Evolutionary conservation across 345 rosid species (phyloP).

Genomic region (Litchi chinensis): DNA sequence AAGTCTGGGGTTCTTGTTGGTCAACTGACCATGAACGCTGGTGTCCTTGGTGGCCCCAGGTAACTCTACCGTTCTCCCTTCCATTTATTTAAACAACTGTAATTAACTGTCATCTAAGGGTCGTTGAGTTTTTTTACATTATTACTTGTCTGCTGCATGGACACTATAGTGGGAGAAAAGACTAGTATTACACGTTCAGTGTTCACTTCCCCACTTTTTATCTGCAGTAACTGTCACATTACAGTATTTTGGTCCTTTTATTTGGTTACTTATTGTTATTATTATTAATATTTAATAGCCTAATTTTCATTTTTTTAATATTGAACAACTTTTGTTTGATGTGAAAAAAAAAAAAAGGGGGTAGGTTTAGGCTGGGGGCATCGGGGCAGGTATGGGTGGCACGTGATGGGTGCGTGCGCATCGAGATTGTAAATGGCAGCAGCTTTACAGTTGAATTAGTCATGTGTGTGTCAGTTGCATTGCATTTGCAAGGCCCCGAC

Average conservation of each 20-base stretch:
- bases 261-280: no score
- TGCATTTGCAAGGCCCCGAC: conserved; percentile 4
- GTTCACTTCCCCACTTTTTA: background rate
- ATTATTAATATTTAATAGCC: no score
- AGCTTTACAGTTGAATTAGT: conserved; percentile 26
- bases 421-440: conserved; percentile 28
- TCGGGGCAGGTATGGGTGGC: conserved; percentile 19
- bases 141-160: no score
- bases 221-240: no score
- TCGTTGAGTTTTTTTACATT: background rate
- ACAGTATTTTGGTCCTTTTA: no score
- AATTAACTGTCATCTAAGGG: background rate
- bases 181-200: no score
- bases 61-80: conserved; percentile 8
- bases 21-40: conserved; percentile 77
- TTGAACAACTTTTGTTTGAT: background rate
- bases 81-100: background rate
- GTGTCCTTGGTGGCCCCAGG: conserved; percentile 82
- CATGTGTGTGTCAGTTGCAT: no score
- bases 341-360: no score
- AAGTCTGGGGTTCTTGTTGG: conserved; percentile 58
- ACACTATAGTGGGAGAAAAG: no score
- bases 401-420: conserved; percentile 28
- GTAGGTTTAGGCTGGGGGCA: no score
- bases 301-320: background rate